A percentile compares a stretch with the other conserved stretches of the same genome.
These are phyloP conservation scores for Paecilomyces formosus DNA, from an alignment of 2,329 filamentous ascomycete species.

Conservation along the genomic window DNA sequence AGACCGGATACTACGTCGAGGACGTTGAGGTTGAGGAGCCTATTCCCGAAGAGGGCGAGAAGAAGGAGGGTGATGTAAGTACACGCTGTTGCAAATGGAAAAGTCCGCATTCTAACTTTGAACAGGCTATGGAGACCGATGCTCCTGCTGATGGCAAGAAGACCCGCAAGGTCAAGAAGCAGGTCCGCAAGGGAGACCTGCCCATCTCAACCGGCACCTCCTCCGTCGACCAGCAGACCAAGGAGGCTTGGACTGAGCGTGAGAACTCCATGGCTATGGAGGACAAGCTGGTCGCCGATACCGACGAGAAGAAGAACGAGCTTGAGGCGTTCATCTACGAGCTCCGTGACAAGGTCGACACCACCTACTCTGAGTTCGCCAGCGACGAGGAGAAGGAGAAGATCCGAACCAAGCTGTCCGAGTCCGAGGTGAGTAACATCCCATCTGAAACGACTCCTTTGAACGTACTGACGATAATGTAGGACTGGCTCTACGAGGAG, in stretches of 20 bases:
- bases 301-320: conserved; percentile 99
- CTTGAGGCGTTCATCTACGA: conserved; percentile 98
- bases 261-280: conserved; percentile 92
- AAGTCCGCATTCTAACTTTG: conserved; percentile 11
- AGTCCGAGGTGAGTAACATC: conserved; percentile 65
- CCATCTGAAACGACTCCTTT: not conserved
- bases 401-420: conserved; percentile 74
- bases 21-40: conserved; percentile 96
- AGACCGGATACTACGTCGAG: conserved; percentile 96
- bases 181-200: conserved; percentile 93
- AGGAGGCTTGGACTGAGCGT: conserved; percentile 65
- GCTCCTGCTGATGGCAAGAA: conserved; percentile 56
- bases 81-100: not conserved
- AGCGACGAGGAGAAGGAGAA: conserved; percentile 88
- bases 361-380: conserved; percentile 80
- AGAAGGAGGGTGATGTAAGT: conserved; percentile 55
- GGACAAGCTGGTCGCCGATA: conserved; percentile 96
- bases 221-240: conserved; percentile 63
- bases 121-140: conserved; percentile 80
- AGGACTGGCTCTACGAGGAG: conserved; percentile 99
- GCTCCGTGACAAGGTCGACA: conserved; percentile 88
- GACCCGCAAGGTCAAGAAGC: conserved; percentile 98
- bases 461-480: conserved; percentile 12
- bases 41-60: conserved; percentile 62
- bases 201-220: conserved; percentile 77